These are phyloP conservation scores for Phaeophleospora eucalypticola DNA, from an alignment of 2,329 filamentous ascomycete species.

Conservation along the genomic window DNA sequence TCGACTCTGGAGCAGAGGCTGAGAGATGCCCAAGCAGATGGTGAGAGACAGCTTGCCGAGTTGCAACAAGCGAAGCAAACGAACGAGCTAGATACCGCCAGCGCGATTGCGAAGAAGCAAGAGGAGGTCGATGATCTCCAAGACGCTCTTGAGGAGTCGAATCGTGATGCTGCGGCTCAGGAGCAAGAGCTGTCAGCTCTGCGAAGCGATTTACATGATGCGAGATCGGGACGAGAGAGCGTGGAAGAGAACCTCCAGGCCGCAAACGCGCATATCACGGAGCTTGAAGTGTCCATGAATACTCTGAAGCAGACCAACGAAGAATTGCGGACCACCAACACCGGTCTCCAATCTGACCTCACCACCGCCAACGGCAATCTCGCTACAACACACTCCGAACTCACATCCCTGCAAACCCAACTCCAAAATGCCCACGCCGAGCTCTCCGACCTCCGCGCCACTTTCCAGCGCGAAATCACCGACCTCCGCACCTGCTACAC, in stretches of 20 bases:
- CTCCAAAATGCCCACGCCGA: no score
- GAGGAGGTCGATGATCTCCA: slow-evolving; percentile 43
- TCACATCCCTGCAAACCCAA: not conserved
- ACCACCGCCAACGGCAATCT: slow-evolving; percentile 6
- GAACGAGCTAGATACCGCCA: slow-evolving; percentile 42
- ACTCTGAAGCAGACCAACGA: not conserved
- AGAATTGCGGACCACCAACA: slow-evolving; percentile 7
- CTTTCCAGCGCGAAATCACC: no score
- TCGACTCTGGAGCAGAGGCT: slow-evolving; percentile 34
- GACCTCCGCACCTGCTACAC: no score
- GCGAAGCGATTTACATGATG: slow-evolving; percentile 10
- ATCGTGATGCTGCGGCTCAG: slow-evolving; percentile 4
- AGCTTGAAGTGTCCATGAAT: slow-evolving; percentile 6
- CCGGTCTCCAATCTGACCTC: slow-evolving; percentile 16
- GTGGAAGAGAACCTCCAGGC: slow-evolving; percentile 5
- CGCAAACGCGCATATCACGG: not conserved
- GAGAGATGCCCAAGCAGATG: slow-evolving; percentile 24
- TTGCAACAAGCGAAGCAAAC: slow-evolving; percentile 42
- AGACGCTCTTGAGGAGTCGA: slow-evolving; percentile 28
- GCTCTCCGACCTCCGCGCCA: no score
- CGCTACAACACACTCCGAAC: slow-evolving; percentile 9
- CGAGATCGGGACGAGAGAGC: slow-evolving; percentile 10
- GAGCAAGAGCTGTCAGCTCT: slow-evolving; percentile 1
- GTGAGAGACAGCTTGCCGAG: slow-evolving; percentile 35
- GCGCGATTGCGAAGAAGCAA: slow-evolving; percentile 42